Evolutionary conservation across 164 flowering plant species (phyloP), one percentile per base, ranked within the genome.

Genomic region (Annona squamosa): DNA sequence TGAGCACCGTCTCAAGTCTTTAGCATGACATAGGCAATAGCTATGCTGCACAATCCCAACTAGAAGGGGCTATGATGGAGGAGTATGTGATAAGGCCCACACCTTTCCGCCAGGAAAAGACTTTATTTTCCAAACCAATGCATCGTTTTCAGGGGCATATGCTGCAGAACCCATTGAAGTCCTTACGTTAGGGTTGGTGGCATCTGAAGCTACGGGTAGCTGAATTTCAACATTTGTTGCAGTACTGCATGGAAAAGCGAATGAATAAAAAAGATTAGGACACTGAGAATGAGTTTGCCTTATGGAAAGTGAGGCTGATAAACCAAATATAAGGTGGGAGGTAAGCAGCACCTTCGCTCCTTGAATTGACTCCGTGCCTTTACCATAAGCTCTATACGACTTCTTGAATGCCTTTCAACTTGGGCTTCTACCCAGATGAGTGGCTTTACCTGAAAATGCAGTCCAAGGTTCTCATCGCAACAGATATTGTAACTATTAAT

Each of bases 41-140:
- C 68, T 66, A 44, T 66, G 17, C 42, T 41, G 17, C 18, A 66
- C n/a, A 72, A 63, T 12, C 48, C 18, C 63, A 52, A 17, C 45
- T 57, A 19, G 42, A 59, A 41, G 10, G 70, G 4, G 42, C 9
- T 26, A 26, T 26, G 37, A 26, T 26, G 67, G 52, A 13, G 2
- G n/a, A 68, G 48, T 63, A 64, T 65, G 18, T 67, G 52, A 42
- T 10, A 56, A 10, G 9, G 12, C 42, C 17, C 68, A 66, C 77
- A 95, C 98, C 99, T 95, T 95, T 73, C 93, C 94, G 80, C 99
- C 99, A 45, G 98, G 97, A 84, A 95, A 95, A 68, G 98, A 95
- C 83, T 89, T 95, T 72, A 93, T 91, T 82, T 93, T 95, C 99
- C 99, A 95, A 61, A 86, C 61, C 56, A 95, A 69, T 64, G 99